Evolutionary conservation across 2,329 filamentous ascomycete genomes (phyloP).

Genomic region (Aspergillus sp.): DNA sequence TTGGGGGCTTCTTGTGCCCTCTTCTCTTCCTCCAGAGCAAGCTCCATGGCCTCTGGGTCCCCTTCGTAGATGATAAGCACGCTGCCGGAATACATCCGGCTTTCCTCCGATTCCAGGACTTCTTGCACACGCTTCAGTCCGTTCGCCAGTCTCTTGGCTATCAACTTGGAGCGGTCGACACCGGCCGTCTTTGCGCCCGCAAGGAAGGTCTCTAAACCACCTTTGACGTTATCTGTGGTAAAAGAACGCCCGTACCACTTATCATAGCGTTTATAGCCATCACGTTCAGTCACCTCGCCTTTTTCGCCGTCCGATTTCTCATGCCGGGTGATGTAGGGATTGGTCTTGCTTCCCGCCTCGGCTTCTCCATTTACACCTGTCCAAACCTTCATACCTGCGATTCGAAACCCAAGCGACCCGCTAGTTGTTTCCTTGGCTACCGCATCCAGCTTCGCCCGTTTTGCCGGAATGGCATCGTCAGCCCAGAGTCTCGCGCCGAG

Average conservation of each 20-base stretch:
- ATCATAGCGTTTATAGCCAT: constrained; percentile 64
- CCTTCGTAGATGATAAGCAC: constrained; percentile 70
- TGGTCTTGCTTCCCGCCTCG: constrained; percentile 38
- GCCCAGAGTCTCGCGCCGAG: constrained; percentile 86
- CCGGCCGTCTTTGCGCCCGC: constrained; percentile 48
- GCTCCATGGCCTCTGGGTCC: constrained; percentile 59
- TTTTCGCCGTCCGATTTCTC: constrained; percentile 54
- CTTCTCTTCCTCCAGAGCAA: constrained; percentile 51
- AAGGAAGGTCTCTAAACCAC: constrained; percentile 64
- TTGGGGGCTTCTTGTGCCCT: constrained; percentile 33
- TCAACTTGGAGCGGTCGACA: constrained; percentile 48
- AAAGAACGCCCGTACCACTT: constrained; percentile 69
- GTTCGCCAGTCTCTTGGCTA: constrained; percentile 47
- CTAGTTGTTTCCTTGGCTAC: constrained; percentile 64
- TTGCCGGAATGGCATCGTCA: constrained; percentile 65
- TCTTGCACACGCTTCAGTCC: constrained; percentile 51
- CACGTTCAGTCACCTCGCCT: constrained; percentile 50
- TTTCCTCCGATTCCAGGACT: constrained; percentile 61
- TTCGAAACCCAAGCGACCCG: constrained; percentile 63
- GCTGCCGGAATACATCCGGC: constrained; percentile 69
- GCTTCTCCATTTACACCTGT: constrained; percentile 40
- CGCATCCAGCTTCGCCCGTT: constrained; percentile 63
- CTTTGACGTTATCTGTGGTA: constrained; percentile 57
- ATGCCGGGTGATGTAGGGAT: constrained; percentile 43
- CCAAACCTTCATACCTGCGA: constrained; percentile 69